These are phyloP conservation scores for Westerdykella sp. DNA, from an alignment of 2,329 filamentous ascomycete species.

Conservation along the genomic window DNA sequence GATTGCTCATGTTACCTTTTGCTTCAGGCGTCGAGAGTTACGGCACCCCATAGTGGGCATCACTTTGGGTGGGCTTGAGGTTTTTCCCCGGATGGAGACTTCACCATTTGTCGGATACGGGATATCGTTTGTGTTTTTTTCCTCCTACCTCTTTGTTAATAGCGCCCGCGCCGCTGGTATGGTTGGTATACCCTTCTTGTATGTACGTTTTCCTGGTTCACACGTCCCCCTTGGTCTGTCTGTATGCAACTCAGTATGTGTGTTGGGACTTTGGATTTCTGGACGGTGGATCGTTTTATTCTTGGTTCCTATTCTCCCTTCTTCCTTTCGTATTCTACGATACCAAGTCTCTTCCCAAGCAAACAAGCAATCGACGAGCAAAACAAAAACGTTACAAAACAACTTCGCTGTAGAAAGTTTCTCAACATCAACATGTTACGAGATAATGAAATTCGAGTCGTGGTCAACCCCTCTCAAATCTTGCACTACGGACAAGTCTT, in stretches of 20 bases:
- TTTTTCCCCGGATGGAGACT: no score
- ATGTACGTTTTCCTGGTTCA: conserved; percentile 15
- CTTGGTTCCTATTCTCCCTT: conserved; percentile 3
- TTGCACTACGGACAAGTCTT: no score
- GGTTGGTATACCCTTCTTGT: conserved; percentile 33
- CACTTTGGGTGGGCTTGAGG: no score
- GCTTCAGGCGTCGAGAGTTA: conserved; percentile 10
- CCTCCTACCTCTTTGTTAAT: conserved; percentile 1
- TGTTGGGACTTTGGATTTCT: not conserved
- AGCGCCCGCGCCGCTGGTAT: not conserved
- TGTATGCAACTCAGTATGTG: not conserved
- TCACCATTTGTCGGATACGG: conserved; percentile 1
- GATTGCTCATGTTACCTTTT: conserved; percentile 18
- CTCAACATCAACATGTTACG: conserved; percentile 4
- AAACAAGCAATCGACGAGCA: conserved; percentile 1
- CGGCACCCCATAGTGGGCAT: conserved; percentile 4
- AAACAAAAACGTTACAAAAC: not conserved
- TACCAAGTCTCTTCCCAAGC: not conserved
- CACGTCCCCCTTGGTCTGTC: no score
- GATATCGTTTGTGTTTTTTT: conserved; percentile 4
- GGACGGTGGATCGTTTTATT: not conserved
- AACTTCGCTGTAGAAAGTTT: conserved; percentile 15
- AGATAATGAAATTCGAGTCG: conserved; percentile 14
- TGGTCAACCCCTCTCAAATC: no score
- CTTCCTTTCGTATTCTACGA: conserved; percentile 2